Evolutionary conservation across 768 basidiomycete species (phyloP), one percentile per base, ranked within the genome.

Genomic region (Neoboletus subvelutipes): DNA sequence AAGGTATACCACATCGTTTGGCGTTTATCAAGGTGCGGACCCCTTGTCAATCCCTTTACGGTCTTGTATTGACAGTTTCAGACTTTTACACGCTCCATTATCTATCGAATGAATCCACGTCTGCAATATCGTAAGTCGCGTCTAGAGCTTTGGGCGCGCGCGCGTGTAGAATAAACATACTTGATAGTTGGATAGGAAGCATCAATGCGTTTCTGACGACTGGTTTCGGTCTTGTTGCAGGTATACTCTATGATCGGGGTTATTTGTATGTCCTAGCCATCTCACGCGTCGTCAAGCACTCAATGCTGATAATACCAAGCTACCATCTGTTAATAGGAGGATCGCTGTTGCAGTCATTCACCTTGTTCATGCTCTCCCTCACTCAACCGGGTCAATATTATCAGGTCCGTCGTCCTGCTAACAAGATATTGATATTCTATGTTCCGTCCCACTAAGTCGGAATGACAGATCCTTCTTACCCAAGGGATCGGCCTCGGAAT

Each of bases 201-300:
- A 61, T 76, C n/a, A 79, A 82, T 58, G 61, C 76, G 1, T 76
- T 78, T 45, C 65, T 81, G 11, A 57, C 73, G 18, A 59, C 77
- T 20, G 63, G 67, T 0, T 57, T 69, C n/a, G 74, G 80, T 17
- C 54, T 79, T 12, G 33, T 81, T 37, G 65, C 77, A 5, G 83
- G 83, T 3, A 64, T 73, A 49, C 73, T 77, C 9, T 80, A 78
- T 58, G 83, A 84, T 52, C 72, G 72, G n/a, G 83, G 83, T 52
- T 78, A 80, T 68, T 82, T 80, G 78, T 79, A 56, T 18, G 66
- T 58, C 28, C 2, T 5, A 12, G 22, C 4, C 2, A 31, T 11
- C 8, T 48, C n/a, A 1, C 7, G 7, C 8, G 12, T 24, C 17
- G 33, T 37, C 34, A 1, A 40, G 26, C 1, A 8, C 34, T 49